A percentile compares a stretch with the other conserved stretches of the same genome.
Evolutionary conservation across 208 protist genomes (phyloP).

Genomic region (Acanthamoeba culbertsoni): DNA sequence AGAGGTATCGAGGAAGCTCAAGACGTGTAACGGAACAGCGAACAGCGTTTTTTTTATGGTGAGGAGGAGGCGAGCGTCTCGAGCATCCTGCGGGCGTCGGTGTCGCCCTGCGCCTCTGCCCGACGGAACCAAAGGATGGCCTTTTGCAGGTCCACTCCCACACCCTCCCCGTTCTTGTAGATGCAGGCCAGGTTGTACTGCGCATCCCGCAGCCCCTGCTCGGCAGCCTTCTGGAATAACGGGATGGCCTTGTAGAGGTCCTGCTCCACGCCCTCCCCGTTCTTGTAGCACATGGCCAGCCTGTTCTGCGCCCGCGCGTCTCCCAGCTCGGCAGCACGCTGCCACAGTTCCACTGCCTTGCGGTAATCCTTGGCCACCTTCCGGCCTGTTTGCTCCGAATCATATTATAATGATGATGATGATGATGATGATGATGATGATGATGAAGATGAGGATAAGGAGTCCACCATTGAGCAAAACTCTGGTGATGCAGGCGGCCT

Average conservation of each 20-base stretch:
- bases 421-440: not conserved
- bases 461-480: not conserved
- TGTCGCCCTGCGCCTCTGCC: constrained; percentile 45
- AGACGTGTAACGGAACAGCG: too few relatives aligned
- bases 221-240: constrained; percentile 49
- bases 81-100: constrained; percentile 50
- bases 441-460: not conserved
- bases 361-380: constrained; percentile 10
- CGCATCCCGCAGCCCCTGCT: constrained; percentile 31
- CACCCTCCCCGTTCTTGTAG: constrained; percentile 60
- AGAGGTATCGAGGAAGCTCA: too few relatives aligned
- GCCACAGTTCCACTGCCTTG: constrained; percentile 49
- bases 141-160: constrained; percentile 13
- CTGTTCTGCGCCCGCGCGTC: constrained; percentile 37
- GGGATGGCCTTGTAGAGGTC: constrained; percentile 53
- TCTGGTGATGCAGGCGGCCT: not conserved
- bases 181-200: constrained; percentile 59
- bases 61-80: constrained; percentile 54
- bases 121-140: constrained; percentile 48
- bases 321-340: constrained; percentile 34
- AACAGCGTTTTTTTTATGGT: too few relatives aligned
- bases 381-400: not conserved
- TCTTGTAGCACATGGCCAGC: constrained; percentile 62
- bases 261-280: constrained; percentile 59
- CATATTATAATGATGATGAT: not conserved